Conservation (phyloP, 441 rosid species). For the Erodium texanum region DNA sequence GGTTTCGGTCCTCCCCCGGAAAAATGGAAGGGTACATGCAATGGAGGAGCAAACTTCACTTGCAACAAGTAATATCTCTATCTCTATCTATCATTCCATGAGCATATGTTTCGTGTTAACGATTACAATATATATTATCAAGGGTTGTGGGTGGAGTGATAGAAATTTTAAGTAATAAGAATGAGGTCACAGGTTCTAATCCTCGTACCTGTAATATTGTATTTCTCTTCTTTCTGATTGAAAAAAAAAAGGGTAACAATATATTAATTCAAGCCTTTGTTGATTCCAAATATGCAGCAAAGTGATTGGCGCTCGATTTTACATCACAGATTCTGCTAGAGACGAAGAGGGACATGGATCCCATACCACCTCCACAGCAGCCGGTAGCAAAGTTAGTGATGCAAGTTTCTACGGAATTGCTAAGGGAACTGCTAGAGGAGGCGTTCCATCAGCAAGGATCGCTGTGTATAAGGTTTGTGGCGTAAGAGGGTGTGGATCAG, state of each 20-base stretch:
- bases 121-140: too few species aligned
- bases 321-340: slow-evolving; percentile 22
- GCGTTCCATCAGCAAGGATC: slow-evolving; percentile 27
- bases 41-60: slow-evolving; percentile 38
- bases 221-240: too few species aligned
- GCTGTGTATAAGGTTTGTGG: slow-evolving; percentile 30
- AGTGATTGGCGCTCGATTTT: slow-evolving; percentile 7
- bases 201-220: too few species aligned
- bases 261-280: too few species aligned
- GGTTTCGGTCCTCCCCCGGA: slow-evolving; percentile 46
- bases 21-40: slow-evolving; percentile 48
- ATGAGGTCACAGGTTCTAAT: too few species aligned
- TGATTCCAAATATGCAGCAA: slow-evolving; percentile 20
- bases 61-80: slow-evolving; percentile 39
- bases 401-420: slow-evolving; percentile 26
- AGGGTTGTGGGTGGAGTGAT: too few species aligned
- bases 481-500: slow-evolving; percentile 2
- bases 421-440: slow-evolving; percentile 29
- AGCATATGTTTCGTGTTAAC: too few species aligned
- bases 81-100: too few species aligned
- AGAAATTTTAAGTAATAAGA: too few species aligned
- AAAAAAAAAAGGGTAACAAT: too few species aligned
- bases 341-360: slow-evolving; percentile 28
- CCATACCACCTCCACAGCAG: slow-evolving; percentile 33
- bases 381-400: slow-evolving; percentile 19